Percentiles rank a stretch among this genome's conserved stretches.
Evolutionary conservation across 1,139 yeast species (phyloP).

Genomic region (Yamadazyma diddensiae): DNA sequence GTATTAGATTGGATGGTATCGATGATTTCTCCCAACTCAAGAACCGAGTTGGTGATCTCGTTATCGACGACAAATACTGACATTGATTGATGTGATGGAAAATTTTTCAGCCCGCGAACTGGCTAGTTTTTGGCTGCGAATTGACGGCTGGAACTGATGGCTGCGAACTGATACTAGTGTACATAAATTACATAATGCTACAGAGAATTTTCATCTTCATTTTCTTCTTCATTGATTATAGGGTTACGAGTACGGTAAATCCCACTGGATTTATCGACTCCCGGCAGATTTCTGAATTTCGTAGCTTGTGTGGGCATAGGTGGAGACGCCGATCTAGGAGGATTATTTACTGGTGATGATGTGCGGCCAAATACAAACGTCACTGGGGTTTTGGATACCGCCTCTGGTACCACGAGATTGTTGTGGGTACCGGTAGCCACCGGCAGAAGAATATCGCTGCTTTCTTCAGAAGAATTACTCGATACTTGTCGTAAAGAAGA

Average conservation of each 20-base stretch:
- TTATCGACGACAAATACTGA: conserved; percentile 49
- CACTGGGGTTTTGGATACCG: conserved; percentile 1
- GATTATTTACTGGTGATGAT: conserved; percentile 2
- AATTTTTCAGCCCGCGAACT: conserved; percentile 2
- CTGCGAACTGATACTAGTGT: no score
- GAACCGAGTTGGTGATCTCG: conserved; percentile 41
- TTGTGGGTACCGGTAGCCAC: conserved; percentile 9
- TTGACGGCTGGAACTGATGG: not conserved
- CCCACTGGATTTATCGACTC: conserved; percentile 5
- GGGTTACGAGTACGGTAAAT: conserved; percentile 5
- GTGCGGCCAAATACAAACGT: conserved; percentile 4
- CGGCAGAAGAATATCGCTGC: conserved; percentile 20
- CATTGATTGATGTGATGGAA: conserved; percentile 20
- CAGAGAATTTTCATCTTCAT: conserved; percentile 16
- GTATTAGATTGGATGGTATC: conserved; percentile 30
- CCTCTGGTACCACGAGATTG: conserved; percentile 1
- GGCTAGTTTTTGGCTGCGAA: no score
- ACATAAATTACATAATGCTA: no score
- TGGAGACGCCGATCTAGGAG: conserved; percentile 32
- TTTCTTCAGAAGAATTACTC: conserved; percentile 40
- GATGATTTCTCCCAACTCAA: conserved; percentile 39
- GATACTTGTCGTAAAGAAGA: conserved; percentile 36
- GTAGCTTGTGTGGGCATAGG: conserved; percentile 22
- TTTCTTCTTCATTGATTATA: conserved; percentile 20
- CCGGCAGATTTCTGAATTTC: conserved; percentile 6